phyloP scores from a whole-genome alignment of 495 filamentous ascomycete species.

The Tuber aestivum region DNA sequence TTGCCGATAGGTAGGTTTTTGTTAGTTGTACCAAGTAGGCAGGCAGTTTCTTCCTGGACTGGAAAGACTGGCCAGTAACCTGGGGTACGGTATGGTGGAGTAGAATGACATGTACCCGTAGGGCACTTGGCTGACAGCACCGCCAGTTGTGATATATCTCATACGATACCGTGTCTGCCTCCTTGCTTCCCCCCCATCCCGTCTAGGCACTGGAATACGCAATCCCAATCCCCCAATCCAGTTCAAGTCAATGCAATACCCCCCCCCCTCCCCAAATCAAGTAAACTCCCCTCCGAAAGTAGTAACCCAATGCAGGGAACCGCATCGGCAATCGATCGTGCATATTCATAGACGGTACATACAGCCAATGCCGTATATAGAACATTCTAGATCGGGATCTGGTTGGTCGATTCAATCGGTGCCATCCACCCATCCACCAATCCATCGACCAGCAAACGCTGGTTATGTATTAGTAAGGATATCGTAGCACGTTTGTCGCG shows the following conservation, averaged over 20 bases:
- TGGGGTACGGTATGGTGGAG: neutral
- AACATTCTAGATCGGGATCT: slow-evolving; percentile 4
- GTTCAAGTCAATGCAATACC: neutral
- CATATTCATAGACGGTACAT: neutral
- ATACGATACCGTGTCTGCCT: neutral
- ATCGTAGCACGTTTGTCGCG: neutral
- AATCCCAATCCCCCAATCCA: neutral
- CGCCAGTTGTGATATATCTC: neutral
- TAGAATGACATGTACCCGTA: neutral
- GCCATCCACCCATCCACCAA: neutral
- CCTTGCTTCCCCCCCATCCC: neutral
- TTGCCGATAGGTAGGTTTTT: neutral
- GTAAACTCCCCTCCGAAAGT: neutral
- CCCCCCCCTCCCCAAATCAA: neutral
- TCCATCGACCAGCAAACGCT: neutral
- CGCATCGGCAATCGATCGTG: slow-evolving; percentile 5
- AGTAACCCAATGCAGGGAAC: neutral
- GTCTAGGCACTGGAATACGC: neutral
- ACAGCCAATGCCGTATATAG: neutral
- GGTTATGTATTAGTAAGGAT: neutral
- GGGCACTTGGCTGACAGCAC: neutral
- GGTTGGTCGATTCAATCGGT: slow-evolving; percentile 3
- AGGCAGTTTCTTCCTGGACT: neutral
- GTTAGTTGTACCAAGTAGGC: neutral
- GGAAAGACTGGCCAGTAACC: neutral